Base-by-base conservation (phyloP, 495 filamentous ascomycete genomes). In the Penicillium cataractarum region DNA sequence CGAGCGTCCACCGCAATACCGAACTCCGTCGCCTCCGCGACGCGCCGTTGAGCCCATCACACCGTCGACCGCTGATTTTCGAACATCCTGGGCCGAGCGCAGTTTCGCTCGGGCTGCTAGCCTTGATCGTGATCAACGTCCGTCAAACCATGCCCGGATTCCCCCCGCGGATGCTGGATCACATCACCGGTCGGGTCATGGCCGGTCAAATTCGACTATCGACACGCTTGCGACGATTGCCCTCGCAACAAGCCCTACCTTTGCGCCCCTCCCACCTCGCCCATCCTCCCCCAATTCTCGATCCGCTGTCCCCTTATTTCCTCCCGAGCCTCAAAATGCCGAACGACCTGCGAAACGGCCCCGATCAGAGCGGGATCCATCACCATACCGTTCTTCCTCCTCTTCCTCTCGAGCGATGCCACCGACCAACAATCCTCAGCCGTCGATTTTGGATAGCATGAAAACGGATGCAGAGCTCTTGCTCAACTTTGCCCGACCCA, bases 311-410 rank as follows among this genome's bases (percentile, higher is more conserved):
- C 68, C 78, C 15, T 59, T 80, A 27, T 78, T 80, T 15, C 69
- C 75, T 17, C 24, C 65, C 60, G 72, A 76, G 37, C 57, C 67
- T 46, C 60, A 59, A 27, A 66, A 74, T 35, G 57, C 67, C 51
- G 84, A 86, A 64, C 79, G 83, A 26, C 85, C 86, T 7, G 71
- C 82, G n/a, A 89, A 89, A 66, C 82, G 87, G 31, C 77, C 83
- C 26, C 80, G 84, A 54, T 88, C 87, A 29, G 86, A 87, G 62
- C 78, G 82, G 63, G 69, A 84, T 55, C 68, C 76, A 22, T 86
- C 85, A 49, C 80, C 84, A 27, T 75, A 78, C 42, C 74, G 27
- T 22, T 54, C 51, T 21, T 24, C 51, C 24, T 54, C 73, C 42
- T 60, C 66, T 55, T 53, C 73, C 49, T 60, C 66, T 55, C 74